Base-by-base conservation (phyloP, 176 grass and related monocot species). In the Tuctoria greenei region DNA sequence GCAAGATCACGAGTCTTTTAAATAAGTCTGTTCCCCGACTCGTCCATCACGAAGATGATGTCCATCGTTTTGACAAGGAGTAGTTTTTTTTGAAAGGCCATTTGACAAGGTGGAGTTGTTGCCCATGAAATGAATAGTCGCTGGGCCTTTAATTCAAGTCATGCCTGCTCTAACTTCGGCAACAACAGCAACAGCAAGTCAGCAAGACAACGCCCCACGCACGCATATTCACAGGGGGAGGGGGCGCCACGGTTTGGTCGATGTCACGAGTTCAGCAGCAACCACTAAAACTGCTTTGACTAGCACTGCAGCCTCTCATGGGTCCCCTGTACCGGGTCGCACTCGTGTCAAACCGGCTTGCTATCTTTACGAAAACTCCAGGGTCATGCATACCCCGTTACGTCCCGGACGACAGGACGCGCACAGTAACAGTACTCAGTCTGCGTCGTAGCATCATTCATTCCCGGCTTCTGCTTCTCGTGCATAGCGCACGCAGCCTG, bases 71-170 rank as follows among this genome's bases (percentile, higher is more conserved):
- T 66, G 71, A 23, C 42, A 68, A 62, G 76, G 83, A 16, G 26
- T 17, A 46, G 44, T 69, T 4, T n/a, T n/a, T n/a, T n/a, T n/a
- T n/a, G n/a, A n/a, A n/a, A n/a, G n/a, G n/a, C n/a, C n/a, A n/a
- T 20, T 7, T 66, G 71, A 23, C 42, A 68, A 62, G 76, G 83
- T 21, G 26, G 24, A 46, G 44, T 69, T 4, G 12, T 51, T 54
- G 76, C 52, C 77, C 83, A 74, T 67, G 11, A 17, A 35, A 77
- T 67, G 57, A 45, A 42, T 9, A 51, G 44, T 47, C 8, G 74
- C 1, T 76, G 74, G 60, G 75, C 63, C 76, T 83, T 83, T 28
- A 75, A 83, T 88, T 88, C 80, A 83, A 83, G 62, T 37, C 74
- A 74, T 40, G 63, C 69, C 75, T 74, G 69, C 72, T 69, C 75